Evolutionary conservation across 495 filamentous ascomycete species (phyloP).

Genomic region (Ramalina intermedia): DNA sequence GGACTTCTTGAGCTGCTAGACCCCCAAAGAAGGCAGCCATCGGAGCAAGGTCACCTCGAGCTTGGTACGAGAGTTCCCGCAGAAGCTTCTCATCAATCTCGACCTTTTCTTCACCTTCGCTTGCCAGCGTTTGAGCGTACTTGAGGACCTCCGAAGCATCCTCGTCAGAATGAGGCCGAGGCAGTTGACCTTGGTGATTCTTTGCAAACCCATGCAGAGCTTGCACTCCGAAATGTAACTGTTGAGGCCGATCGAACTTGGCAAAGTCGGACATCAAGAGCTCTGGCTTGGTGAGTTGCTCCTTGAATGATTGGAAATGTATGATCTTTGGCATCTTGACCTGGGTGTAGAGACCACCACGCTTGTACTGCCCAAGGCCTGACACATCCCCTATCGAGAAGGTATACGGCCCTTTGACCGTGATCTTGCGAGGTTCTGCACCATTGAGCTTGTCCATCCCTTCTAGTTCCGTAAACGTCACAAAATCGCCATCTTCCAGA

Average conservation of each 20-base stretch:
- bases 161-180: constrained; percentile 64
- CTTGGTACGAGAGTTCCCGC: constrained; percentile 87
- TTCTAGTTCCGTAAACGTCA: constrained; percentile 84
- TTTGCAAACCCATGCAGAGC: constrained; percentile 74
- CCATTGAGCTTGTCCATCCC: constrained; percentile 86
- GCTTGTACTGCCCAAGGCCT: constrained; percentile 65
- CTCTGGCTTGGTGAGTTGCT: constrained; percentile 73
- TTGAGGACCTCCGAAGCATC: constrained; percentile 70
- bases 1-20: constrained; percentile 84
- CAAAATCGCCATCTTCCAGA: constrained; percentile 88
- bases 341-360: constrained; percentile 80
- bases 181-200: constrained; percentile 51
- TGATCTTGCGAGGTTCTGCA: constrained; percentile 70
- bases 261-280: constrained; percentile 87
- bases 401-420: constrained; percentile 89
- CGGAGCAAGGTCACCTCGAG: constrained; percentile 77
- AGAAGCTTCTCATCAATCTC: constrained; percentile 89
- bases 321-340: constrained; percentile 96
- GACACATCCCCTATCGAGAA: constrained; percentile 95
- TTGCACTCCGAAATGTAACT: constrained; percentile 87
- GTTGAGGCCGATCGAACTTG: constrained; percentile 86
- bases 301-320: constrained; percentile 67
- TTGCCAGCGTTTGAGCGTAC: constrained; percentile 53
- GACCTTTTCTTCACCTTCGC: constrained; percentile 49
- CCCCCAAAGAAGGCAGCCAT: constrained; percentile 95